Evolutionary conservation across 73 alveolate genomes (phyloP).

Genomic region (Symbiodinium pilosum): DNA sequence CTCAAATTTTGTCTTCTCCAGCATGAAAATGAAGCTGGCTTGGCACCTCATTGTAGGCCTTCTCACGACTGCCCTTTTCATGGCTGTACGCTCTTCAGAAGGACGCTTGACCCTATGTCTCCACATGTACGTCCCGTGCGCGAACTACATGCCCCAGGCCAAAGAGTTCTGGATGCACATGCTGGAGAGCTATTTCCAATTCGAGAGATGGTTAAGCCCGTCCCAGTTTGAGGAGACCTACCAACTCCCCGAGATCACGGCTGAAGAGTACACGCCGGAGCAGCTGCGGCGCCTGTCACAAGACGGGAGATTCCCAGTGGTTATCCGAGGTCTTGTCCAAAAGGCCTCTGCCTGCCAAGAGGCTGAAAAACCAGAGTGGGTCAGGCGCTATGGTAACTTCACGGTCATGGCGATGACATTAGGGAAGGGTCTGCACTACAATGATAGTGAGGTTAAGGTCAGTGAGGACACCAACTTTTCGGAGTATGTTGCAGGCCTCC

Average conservation of each 20-base stretch:
- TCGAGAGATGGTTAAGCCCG: neutral
- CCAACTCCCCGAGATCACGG: neutral
- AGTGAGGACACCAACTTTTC: neutral
- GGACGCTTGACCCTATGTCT: neutral
- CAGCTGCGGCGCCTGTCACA: neutral
- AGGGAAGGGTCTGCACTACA: neutral
- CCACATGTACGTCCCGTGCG: neutral
- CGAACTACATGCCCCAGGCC: constrained; percentile 1
- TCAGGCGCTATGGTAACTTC: neutral
- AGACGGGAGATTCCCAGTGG: neutral
- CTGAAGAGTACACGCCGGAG: neutral
- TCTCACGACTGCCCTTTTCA: neutral
- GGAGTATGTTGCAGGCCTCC: constrained; percentile 12
- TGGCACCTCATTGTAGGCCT: neutral
- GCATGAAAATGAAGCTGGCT: neutral
- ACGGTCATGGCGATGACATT: neutral
- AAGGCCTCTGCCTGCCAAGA: neutral
- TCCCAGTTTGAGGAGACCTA: neutral
- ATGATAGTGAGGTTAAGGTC: neutral
- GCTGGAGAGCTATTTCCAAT: neutral
- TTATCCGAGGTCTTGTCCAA: neutral
- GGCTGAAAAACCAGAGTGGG: neutral
- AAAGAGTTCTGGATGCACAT: neutral
- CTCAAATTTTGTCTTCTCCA: neutral
- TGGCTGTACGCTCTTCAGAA: neutral